phyloP scores from a whole-genome alignment of 495 filamentous ascomycete species.

The Jackrogersella multiformis region DNA sequence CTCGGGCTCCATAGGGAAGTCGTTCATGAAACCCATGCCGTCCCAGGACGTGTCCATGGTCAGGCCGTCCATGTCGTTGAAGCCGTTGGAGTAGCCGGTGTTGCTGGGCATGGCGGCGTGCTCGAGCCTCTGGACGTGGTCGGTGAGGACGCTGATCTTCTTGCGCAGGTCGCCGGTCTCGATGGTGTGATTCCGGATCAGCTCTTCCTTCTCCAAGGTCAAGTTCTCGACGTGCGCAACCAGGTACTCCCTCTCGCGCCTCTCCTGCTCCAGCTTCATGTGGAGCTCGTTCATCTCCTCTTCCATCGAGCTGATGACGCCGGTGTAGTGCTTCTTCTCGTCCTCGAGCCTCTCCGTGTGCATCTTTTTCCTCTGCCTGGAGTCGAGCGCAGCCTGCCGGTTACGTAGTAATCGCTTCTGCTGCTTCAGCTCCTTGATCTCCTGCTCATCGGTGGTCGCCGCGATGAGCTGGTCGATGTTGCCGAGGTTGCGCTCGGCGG shows the following conservation, averaged over 20 bases:
- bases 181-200: slow-evolving; percentile 87
- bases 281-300: slow-evolving; percentile 76
- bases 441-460: slow-evolving; percentile 87
- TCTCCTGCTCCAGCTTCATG: slow-evolving; percentile 72
- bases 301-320: slow-evolving; percentile 77
- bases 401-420: slow-evolving; percentile 96
- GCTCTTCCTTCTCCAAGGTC: slow-evolving; percentile 88
- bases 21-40: slow-evolving; percentile 77
- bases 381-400: slow-evolving; percentile 96
- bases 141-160: slow-evolving; percentile 89
- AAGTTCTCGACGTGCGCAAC: slow-evolving; percentile 78
- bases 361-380: slow-evolving; percentile 97
- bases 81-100: slow-evolving; percentile 71
- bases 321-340: slow-evolving; percentile 90
- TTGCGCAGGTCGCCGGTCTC: slow-evolving; percentile 95
- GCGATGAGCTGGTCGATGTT: slow-evolving; percentile 96
- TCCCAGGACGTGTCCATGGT: slow-evolving; percentile 85
- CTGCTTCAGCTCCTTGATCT: slow-evolving; percentile 98
- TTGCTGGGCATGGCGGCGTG: slow-evolving; percentile 67
- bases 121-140: slow-evolving; percentile 83
- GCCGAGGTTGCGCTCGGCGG: slow-evolving; percentile 87
- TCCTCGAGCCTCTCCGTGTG: slow-evolving; percentile 97
- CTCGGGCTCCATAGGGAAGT: slow-evolving; percentile 62
- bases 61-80: slow-evolving; percentile 82
- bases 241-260: slow-evolving; percentile 73